Evolutionary conservation across 2,329 filamentous ascomycete species (phyloP).

Genomic region (Trichophyton schoenleinii): DNA sequence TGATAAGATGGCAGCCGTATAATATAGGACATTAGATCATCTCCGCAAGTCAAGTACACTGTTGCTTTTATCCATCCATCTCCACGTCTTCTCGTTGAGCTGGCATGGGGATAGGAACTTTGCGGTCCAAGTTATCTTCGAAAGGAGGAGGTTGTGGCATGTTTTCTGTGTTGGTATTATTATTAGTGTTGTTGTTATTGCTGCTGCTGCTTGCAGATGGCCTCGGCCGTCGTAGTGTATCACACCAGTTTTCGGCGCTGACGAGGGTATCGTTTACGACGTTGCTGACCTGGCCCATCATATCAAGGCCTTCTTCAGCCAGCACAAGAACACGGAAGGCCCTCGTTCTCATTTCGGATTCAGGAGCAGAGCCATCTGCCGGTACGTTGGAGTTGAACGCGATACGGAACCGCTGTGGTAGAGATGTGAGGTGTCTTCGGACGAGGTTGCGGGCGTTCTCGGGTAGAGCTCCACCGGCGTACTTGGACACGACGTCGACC

Average conservation of each 20-base stretch:
- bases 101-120: slow-evolving; percentile 14
- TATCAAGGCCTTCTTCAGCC: slow-evolving; percentile 80
- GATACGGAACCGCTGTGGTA: slow-evolving; percentile 70
- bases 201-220: slow-evolving; percentile 3
- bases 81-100: slow-evolving; percentile 20
- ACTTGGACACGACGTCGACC: slow-evolving; percentile 73
- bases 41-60: slow-evolving; percentile 9
- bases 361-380: slow-evolving; percentile 22
- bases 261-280: slow-evolving; percentile 81
- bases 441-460: slow-evolving; percentile 79
- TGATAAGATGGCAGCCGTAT: background rate
- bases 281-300: slow-evolving; percentile 81
- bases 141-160: background rate
- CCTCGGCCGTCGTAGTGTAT: slow-evolving; percentile 50
- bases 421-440: slow-evolving; percentile 65
- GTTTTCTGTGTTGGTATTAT: background rate
- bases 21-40: background rate
- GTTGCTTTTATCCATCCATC: slow-evolving; percentile 23
- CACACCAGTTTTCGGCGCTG: slow-evolving; percentile 85
- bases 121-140: slow-evolving; percentile 6
- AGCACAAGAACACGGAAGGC: slow-evolving; percentile 73
- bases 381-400: slow-evolving; percentile 44
- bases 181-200: background rate
- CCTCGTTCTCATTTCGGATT: slow-evolving; percentile 38
- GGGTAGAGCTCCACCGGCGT: slow-evolving; percentile 80